phyloP scores from a whole-genome alignment of 306 rosid species.

The Inga oerstediana region DNA sequence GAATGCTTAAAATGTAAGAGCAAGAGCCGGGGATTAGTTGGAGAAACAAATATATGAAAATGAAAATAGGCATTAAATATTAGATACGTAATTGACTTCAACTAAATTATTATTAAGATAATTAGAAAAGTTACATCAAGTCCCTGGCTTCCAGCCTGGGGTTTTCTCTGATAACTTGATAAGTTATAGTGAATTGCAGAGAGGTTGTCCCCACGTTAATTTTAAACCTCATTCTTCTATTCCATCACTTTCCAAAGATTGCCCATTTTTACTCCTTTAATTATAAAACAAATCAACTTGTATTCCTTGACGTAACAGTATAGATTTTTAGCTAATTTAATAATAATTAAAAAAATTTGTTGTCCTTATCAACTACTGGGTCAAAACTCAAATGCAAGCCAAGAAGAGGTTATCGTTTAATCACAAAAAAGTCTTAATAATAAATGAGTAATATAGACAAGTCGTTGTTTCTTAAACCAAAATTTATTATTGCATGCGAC shows the following conservation, averaged over 20 bases:
- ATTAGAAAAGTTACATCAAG: not conserved
- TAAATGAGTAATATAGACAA: too few relatives aligned
- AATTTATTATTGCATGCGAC: too few relatives aligned
- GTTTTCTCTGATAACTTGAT: conserved; percentile 13
- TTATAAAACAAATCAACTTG: conserved; percentile 12
- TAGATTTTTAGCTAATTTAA: not conserved
- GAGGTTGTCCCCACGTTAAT: not conserved
- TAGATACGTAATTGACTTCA: not conserved
- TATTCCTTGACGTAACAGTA: not conserved
- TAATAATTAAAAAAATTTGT: not conserved
- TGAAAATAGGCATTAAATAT: not conserved
- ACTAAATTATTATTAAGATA: not conserved
- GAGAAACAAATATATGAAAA: not conserved
- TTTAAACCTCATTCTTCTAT: conserved; percentile 3
- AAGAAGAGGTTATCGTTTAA: too few relatives aligned
- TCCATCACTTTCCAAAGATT: conserved; percentile 34
- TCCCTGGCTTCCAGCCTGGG: not conserved
- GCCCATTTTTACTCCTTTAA: not conserved
- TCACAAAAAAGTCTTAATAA: too few relatives aligned
- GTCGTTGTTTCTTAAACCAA: too few relatives aligned
- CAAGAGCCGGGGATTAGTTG: not conserved
- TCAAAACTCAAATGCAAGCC: not conserved
- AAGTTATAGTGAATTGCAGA: not conserved
- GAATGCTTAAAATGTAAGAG: not conserved
- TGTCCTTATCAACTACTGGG: not conserved